Conservation (phyloP, 2,329 filamentous ascomycete species). For the Penicillium sp. region DNA sequence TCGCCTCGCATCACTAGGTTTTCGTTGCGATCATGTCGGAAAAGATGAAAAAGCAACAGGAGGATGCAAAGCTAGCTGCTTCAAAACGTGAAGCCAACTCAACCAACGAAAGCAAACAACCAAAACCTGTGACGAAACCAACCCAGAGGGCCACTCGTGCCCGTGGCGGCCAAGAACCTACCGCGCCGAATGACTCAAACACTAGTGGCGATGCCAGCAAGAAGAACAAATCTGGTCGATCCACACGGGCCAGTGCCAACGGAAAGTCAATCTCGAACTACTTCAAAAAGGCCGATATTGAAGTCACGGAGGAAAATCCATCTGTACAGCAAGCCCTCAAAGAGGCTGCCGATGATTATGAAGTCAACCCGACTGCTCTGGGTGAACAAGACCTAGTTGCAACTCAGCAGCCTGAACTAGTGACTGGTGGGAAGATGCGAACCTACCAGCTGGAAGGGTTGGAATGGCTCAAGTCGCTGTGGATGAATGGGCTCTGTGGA, state of each 20-base stretch:
- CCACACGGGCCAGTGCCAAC: constrained; percentile 30
- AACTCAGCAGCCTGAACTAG: constrained; percentile 80
- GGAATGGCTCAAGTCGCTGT: constrained; percentile 83
- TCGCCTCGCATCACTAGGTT: constrained; percentile 32
- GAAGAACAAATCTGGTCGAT: constrained; percentile 27
- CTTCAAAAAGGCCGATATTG: constrained; percentile 61
- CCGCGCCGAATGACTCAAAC: constrained; percentile 18
- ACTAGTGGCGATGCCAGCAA: constrained; percentile 18
- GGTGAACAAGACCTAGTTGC: constrained; percentile 72
- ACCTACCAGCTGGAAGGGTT: constrained; percentile 92
- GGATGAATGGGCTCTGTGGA: constrained; percentile 88
- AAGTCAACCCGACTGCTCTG: constrained; percentile 61
- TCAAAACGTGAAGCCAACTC: constrained; percentile 33
- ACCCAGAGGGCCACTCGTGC: constrained; percentile 37
- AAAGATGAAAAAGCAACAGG: constrained; percentile 52
- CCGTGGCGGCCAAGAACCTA: constrained; percentile 19
- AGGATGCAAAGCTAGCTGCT: constrained; percentile 42
- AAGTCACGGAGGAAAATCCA: constrained; percentile 55
- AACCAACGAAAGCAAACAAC: constrained; percentile 28
- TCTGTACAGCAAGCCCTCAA: constrained; percentile 60
- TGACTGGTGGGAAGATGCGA: constrained; percentile 87
- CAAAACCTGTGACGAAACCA: constrained; percentile 24
- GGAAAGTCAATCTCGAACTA: constrained; percentile 58
- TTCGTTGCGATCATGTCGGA: constrained; percentile 54
- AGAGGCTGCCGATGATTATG: constrained; percentile 59